These are phyloP conservation scores for Debaryomyces castellii DNA, from an alignment of 805 yeast genomes.

Conservation along the genomic window DNA sequence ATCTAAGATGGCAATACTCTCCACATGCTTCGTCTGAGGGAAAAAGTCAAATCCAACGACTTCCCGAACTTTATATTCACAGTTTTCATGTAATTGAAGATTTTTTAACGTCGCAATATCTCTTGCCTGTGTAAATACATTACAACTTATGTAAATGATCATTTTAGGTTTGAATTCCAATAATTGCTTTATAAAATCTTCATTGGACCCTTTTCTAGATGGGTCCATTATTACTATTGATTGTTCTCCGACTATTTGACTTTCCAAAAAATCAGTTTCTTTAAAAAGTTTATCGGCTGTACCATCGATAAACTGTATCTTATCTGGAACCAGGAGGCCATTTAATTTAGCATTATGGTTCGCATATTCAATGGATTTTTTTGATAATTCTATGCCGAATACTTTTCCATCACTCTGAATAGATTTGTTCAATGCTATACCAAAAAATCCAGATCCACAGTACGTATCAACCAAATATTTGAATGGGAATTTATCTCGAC, in stretches of 20 bases:
- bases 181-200: constrained; percentile 34
- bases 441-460: constrained; percentile 48
- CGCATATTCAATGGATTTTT: constrained; percentile 33
- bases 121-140: constrained; percentile 46
- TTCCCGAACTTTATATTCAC: constrained; percentile 19
- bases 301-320: constrained; percentile 35
- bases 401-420: constrained; percentile 32
- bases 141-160: constrained; percentile 44
- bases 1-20: constrained; percentile 50
- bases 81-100: constrained; percentile 14
- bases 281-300: constrained; percentile 36
- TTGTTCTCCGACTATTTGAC: constrained; percentile 29
- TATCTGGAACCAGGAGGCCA: constrained; percentile 26
- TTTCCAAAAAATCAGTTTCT: constrained; percentile 18
- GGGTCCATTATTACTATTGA: constrained; percentile 45
- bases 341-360: constrained; percentile 39
- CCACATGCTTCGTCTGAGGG: constrained; percentile 62
- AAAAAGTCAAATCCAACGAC: constrained; percentile 46
- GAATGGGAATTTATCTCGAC: constrained; percentile 6
- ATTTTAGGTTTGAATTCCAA: constrained; percentile 34
- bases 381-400: constrained; percentile 42
- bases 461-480: constrained; percentile 41
- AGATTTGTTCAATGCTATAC: constrained; percentile 31
- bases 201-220: constrained; percentile 42
- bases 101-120: constrained; percentile 32